Evolutionary conservation across 345 rosid genomes (phyloP).

Genomic region (Boechera retrofracta): DNA sequence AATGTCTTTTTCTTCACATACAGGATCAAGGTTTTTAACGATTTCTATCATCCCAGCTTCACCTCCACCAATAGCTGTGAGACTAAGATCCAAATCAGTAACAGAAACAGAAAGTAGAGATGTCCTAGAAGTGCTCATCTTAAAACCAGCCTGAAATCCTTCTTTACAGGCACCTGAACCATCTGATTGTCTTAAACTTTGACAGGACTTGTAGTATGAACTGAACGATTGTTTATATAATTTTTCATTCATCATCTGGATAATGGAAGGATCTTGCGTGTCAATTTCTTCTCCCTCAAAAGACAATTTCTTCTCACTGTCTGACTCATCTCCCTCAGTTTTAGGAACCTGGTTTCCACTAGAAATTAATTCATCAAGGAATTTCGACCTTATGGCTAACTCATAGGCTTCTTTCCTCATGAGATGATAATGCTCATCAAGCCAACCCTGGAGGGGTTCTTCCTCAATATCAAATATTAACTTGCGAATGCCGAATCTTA

Average conservation of each 20-base stretch:
- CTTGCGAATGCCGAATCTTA: conserved; percentile 74
- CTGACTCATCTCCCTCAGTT: conserved; percentile 55
- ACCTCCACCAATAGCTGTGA: conserved; percentile 78
- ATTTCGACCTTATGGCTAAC: conserved; percentile 79
- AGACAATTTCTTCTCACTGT: conserved; percentile 53
- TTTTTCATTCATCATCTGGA: conserved; percentile 63
- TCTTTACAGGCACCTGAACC: conserved; percentile 86
- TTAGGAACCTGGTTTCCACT: conserved; percentile 50
- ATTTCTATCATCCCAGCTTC: conserved; percentile 87
- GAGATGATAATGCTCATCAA: conserved; percentile 85
- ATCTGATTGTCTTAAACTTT: conserved; percentile 61
- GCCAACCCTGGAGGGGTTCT: conserved; percentile 98
- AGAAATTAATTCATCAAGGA: conserved; percentile 69
- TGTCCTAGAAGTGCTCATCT: conserved; percentile 68
- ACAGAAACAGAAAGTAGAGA: conserved; percentile 79
- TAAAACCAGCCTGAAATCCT: conserved; percentile 92
- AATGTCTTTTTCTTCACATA: conserved; percentile 61
- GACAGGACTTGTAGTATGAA: conserved; percentile 84
- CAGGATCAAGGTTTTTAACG: conserved; percentile 78
- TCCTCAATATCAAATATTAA: conserved; percentile 89
- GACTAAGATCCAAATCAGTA: conserved; percentile 76
- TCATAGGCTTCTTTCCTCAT: conserved; percentile 85
- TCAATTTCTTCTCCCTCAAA: conserved; percentile 68
- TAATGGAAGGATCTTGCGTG: conserved; percentile 58
- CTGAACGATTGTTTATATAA: conserved; percentile 67